These are phyloP conservation scores for Auricularia heimuer DNA, from an alignment of 768 basidiomycete genomes.

Conservation along the genomic window DNA sequence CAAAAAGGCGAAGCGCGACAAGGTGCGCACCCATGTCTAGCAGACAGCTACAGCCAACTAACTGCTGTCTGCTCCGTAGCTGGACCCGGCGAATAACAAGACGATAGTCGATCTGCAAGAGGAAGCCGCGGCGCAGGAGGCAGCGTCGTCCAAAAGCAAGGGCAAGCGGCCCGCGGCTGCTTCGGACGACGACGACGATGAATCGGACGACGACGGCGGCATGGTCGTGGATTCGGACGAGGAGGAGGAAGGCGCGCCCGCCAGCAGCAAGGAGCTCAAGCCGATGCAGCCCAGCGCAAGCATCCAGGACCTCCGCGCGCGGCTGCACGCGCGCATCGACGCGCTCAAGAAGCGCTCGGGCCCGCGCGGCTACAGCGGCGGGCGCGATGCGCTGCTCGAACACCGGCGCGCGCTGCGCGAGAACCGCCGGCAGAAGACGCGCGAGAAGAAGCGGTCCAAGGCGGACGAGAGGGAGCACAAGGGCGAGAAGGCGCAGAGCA, in stretches of 20 bases:
- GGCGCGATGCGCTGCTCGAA: constrained; percentile 75
- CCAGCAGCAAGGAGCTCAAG: constrained; percentile 24
- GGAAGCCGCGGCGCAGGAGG: constrained; percentile 27
- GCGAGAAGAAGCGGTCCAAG: constrained; percentile 65
- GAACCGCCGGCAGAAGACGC: constrained; percentile 73
- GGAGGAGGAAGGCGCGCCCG: constrained; percentile 15
- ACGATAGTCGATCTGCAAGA: constrained; percentile 64
- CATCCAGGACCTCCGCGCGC: constrained; percentile 55
- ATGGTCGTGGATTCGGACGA: constrained; percentile 7
- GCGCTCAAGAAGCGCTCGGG: constrained; percentile 24
- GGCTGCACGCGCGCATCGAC: constrained; percentile 66
- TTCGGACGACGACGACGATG: constrained; percentile 24
- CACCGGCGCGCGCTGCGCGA: constrained; percentile 79
- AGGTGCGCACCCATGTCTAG: constrained; percentile 37
- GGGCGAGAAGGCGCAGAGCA: constrained; percentile 29
- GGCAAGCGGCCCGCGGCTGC: constrained; percentile 28
- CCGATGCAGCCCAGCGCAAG: constrained; percentile 60
- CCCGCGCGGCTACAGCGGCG: constrained; percentile 31
- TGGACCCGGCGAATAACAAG: constrained; percentile 87
- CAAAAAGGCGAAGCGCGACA: constrained; percentile 80
- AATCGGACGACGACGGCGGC: constrained; percentile 11
- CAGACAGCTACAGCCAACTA: neutral
- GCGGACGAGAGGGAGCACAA: constrained; percentile 37
- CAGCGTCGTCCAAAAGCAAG: constrained; percentile 37
- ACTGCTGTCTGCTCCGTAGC: constrained; percentile 33